A percentile compares a stretch with the other conserved stretches of the same genome.
Evolutionary conservation across 1,284 basidiomycete species (phyloP).

Genomic region (Limonomyces culmigenus): DNA sequence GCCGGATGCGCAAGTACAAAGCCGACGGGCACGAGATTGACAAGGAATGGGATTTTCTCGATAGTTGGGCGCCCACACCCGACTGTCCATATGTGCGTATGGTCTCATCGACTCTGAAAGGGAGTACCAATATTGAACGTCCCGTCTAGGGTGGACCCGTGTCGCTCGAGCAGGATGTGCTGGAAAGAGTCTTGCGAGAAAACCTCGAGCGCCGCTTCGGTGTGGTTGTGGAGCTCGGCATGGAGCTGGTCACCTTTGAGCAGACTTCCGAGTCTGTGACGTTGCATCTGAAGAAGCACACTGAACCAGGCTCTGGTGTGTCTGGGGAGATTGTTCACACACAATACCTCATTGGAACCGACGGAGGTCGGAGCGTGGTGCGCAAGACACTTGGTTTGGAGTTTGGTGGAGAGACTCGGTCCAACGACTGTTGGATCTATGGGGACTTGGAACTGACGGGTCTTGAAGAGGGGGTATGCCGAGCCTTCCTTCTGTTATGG

Average conservation of each 20-base stretch:
- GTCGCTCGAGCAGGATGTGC: constrained; percentile 2
- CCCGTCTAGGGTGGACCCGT: not conserved
- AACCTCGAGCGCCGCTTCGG: constrained; percentile 6
- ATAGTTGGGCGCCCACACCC: constrained; percentile 3
- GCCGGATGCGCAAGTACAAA: constrained; percentile 4
- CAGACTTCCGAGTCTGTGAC: constrained; percentile 7
- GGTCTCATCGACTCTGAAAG: not conserved
- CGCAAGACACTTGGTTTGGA: constrained; percentile 10
- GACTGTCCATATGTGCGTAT: constrained; percentile 1
- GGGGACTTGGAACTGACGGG: too few relatives aligned
- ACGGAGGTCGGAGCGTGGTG: too few relatives aligned
- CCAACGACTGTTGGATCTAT: too few relatives aligned
- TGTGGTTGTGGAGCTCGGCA: constrained; percentile 6
- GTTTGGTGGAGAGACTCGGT: constrained; percentile 10
- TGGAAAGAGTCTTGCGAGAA: constrained; percentile 7
- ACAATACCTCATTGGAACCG: too few relatives aligned
- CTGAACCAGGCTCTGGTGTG: too few relatives aligned
- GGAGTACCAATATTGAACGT: not conserved
- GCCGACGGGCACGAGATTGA: constrained; percentile 4
- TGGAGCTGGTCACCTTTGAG: constrained; percentile 6
- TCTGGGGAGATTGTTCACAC: too few relatives aligned
- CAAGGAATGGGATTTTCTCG: constrained; percentile 1
- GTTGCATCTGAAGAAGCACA: not conserved
- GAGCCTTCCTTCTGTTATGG: too few relatives aligned
- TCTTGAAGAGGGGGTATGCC: too few relatives aligned